These are phyloP conservation scores for Lasiosphaeria miniovina DNA, from an alignment of 495 filamentous ascomycete genomes.

Conservation along the genomic window DNA sequence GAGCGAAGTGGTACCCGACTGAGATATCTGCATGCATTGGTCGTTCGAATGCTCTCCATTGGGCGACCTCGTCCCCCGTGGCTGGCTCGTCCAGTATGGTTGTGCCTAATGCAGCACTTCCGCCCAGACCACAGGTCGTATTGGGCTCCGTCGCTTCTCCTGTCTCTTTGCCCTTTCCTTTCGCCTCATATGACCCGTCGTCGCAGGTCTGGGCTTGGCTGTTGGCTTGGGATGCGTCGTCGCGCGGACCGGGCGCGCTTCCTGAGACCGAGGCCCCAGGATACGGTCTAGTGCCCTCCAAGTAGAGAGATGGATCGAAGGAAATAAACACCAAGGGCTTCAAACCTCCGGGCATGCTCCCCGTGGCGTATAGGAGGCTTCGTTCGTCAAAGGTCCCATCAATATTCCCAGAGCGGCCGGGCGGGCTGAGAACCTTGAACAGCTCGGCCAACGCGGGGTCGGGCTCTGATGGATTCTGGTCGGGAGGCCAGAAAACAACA, in stretches of 20 bases:
- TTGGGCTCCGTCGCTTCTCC: conserved; percentile 6
- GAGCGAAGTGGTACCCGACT: conserved; percentile 33
- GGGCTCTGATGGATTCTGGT: conserved; percentile 34
- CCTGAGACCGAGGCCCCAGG: conserved; percentile 8
- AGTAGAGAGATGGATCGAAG: conserved; percentile 54
- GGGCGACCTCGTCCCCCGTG: neutral
- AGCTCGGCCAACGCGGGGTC: conserved; percentile 42
- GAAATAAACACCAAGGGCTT: conserved; percentile 57
- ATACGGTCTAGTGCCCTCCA: conserved; percentile 22
- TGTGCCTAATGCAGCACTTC: neutral
- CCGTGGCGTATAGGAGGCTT: conserved; percentile 58
- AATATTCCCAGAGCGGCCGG: conserved; percentile 45
- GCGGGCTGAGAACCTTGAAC: conserved; percentile 56
- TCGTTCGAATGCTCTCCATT: conserved; percentile 27
- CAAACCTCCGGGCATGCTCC: conserved; percentile 36
- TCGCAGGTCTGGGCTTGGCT: conserved; percentile 7
- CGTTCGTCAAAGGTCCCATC: conserved; percentile 56
- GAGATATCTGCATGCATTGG: conserved; percentile 33
- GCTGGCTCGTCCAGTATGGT: neutral
- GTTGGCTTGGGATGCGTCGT: conserved; percentile 8
- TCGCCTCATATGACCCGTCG: conserved; percentile 2
- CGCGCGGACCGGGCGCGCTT: neutral
- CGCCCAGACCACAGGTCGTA: neutral
- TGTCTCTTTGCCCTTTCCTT: conserved; percentile 19
- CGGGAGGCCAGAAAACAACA: conserved; percentile 59